Conservation (phyloP, 2,329 filamentous ascomycete species). For the Aureobasidium sp. region DNA sequence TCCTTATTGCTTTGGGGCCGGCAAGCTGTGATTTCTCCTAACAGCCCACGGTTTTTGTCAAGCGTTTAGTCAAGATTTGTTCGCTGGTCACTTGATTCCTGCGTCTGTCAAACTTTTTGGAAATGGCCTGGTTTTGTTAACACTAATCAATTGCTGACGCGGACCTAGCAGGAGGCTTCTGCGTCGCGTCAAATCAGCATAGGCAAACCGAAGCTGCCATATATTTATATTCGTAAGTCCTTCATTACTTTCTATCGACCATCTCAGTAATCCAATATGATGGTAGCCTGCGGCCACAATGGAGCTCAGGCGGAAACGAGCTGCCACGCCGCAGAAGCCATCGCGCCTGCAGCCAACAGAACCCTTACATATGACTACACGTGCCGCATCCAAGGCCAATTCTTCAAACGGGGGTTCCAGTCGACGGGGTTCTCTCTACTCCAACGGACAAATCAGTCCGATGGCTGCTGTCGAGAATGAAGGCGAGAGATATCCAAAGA, state of each 20-base stretch:
- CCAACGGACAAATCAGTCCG: slow-evolving; percentile 12
- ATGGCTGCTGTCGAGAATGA: neutral
- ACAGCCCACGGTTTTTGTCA: neutral
- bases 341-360: slow-evolving; percentile 37
- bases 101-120: neutral
- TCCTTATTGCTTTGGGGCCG: neutral
- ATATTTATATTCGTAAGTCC: neutral
- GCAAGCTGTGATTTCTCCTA: slow-evolving; percentile 1
- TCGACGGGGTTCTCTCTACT: slow-evolving; percentile 12
- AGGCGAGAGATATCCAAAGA: slow-evolving; percentile 16
- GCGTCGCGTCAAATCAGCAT: neutral
- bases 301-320: slow-evolving; percentile 15
- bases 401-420: slow-evolving; percentile 15
- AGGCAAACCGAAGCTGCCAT: neutral
- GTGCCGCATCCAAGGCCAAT: slow-evolving; percentile 18
- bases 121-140: neutral
- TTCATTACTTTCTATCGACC: neutral
- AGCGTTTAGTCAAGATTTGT: neutral
- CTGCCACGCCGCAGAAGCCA: slow-evolving; percentile 13
- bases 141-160: neutral
- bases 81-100: neutral
- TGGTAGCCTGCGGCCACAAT: slow-evolving; percentile 13
- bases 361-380: slow-evolving; percentile 43
- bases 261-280: slow-evolving; percentile 2
- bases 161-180: neutral